Conservation (phyloP, 768 basidiomycete genomes). For the Chalciporus chontae region DNA sequence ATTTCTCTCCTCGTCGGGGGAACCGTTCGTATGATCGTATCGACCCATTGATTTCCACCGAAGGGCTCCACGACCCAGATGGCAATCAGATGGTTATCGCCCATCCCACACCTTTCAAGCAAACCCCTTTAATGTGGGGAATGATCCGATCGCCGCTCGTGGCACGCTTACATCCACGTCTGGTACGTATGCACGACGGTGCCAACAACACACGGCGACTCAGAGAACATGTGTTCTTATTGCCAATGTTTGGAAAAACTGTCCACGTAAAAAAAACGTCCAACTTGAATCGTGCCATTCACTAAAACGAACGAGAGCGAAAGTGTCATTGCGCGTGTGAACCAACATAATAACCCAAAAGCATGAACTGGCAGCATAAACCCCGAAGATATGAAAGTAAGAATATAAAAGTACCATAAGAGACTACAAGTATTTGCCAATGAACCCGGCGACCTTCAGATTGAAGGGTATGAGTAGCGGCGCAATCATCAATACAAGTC, state of each 20-base stretch:
- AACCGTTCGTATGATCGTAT: background rate
- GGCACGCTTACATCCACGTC: background rate
- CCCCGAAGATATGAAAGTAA: constrained; percentile 20
- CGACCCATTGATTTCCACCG: background rate
- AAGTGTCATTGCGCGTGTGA: constrained; percentile 13
- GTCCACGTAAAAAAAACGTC: constrained; percentile 17
- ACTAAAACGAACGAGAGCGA: background rate
- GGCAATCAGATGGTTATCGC: background rate
- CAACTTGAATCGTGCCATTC: background rate
- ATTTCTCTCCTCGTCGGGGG: background rate
- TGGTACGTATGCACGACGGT: constrained; percentile 12
- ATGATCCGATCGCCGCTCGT: background rate
- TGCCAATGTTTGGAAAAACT: constrained; percentile 7
- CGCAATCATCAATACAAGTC: constrained; percentile 39
- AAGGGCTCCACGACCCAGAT: background rate
- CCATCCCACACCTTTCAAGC: background rate
- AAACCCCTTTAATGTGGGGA: background rate
- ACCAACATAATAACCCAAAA: constrained; percentile 15
- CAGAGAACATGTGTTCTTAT: constrained; percentile 10
- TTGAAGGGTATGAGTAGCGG: constrained; percentile 39
- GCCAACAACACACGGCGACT: background rate
- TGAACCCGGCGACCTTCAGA: constrained; percentile 48
- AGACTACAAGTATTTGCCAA: constrained; percentile 39
- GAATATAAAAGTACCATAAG: constrained; percentile 19
- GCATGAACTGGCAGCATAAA: constrained; percentile 20